Conservation (phyloP, 2,329 filamentous ascomycete genomes). For the Purpureocillium takamizusanense region DNA sequence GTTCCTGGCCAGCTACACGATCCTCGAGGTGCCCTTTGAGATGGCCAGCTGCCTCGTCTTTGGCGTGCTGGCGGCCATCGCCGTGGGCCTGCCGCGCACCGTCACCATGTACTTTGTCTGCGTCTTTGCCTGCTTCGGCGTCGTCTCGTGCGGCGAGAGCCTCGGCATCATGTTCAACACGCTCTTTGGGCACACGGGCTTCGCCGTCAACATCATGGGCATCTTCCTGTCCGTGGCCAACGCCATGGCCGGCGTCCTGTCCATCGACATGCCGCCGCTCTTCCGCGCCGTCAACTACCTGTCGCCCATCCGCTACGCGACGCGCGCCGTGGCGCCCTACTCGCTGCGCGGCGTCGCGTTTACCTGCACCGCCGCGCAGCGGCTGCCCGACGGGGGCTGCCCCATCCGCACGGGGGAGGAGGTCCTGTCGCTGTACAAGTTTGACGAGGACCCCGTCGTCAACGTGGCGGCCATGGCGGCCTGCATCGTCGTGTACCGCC, state of each 20-base stretch:
- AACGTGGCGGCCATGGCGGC: slow-evolving; percentile 56
- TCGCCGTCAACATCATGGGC: slow-evolving; percentile 64
- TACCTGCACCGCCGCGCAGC: slow-evolving; percentile 52
- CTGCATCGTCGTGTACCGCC: slow-evolving; percentile 55
- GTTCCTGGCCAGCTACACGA: slow-evolving; percentile 62
- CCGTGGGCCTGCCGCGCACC: slow-evolving; percentile 55
- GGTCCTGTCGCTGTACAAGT: slow-evolving; percentile 57
- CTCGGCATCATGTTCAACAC: slow-evolving; percentile 76
- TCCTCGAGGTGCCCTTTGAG: slow-evolving; percentile 65
- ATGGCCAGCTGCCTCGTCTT: slow-evolving; percentile 57
- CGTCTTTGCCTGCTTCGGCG: slow-evolving; percentile 61
- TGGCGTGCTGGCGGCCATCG: slow-evolving; percentile 53
- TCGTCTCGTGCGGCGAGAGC: slow-evolving; percentile 67
- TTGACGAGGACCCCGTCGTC: slow-evolving; percentile 51
- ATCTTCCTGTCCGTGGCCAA: slow-evolving; percentile 62
- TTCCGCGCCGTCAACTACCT: slow-evolving; percentile 64
- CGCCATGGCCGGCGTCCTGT: slow-evolving; percentile 63
- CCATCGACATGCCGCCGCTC: slow-evolving; percentile 57
- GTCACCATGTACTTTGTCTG: slow-evolving; percentile 57
- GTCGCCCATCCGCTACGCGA: slow-evolving; percentile 60
- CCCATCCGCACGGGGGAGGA: slow-evolving; percentile 57
- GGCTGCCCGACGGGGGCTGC: slow-evolving; percentile 50
- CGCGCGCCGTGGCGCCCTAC: slow-evolving; percentile 58
- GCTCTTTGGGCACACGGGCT: slow-evolving; percentile 63
- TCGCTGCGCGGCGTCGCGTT: slow-evolving; percentile 53